Conservation (phyloP, 768 basidiomycete genomes). For the Phaeotremella skinneri region DNA sequence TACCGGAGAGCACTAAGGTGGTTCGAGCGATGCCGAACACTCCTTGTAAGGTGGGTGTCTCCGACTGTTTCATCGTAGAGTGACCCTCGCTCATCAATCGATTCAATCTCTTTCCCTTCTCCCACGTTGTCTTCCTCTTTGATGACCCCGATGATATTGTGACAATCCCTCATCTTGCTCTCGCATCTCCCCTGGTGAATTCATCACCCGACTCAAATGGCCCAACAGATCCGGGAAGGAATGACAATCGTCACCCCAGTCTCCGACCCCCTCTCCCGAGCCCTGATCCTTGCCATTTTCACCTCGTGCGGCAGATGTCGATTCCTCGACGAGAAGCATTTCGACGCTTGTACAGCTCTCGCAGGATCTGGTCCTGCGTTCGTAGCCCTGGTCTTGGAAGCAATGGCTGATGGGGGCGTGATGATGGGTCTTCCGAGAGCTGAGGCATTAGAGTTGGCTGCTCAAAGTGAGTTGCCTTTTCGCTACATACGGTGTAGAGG, state of each 20-base stretch:
- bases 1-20: constrained; percentile 71
- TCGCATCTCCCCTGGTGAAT: no score
- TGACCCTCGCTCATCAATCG: constrained; percentile 1
- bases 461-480: constrained; percentile 69
- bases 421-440: constrained; percentile 98
- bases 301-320: constrained; percentile 93
- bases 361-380: constrained; percentile 97
- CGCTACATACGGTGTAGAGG: background rate
- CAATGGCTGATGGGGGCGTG: constrained; percentile 98
- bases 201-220: background rate
- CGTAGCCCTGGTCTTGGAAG: constrained; percentile 92
- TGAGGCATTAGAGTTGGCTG: constrained; percentile 90
- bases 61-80: background rate
- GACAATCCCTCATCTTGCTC: no score
- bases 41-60: constrained; percentile 82
- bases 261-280: constrained; percentile 61
- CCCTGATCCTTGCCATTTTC: constrained; percentile 86
- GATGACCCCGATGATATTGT: no score
- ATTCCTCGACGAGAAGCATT: constrained; percentile 96
- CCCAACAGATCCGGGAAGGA: constrained; percentile 85
- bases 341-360: constrained; percentile 95
- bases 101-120: no score
- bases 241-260: constrained; percentile 92
- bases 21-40: constrained; percentile 99
- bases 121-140: no score